These are phyloP conservation scores for Yamadazyma triangularis DNA, from an alignment of 1,139 yeast species.

Conservation along the genomic window DNA sequence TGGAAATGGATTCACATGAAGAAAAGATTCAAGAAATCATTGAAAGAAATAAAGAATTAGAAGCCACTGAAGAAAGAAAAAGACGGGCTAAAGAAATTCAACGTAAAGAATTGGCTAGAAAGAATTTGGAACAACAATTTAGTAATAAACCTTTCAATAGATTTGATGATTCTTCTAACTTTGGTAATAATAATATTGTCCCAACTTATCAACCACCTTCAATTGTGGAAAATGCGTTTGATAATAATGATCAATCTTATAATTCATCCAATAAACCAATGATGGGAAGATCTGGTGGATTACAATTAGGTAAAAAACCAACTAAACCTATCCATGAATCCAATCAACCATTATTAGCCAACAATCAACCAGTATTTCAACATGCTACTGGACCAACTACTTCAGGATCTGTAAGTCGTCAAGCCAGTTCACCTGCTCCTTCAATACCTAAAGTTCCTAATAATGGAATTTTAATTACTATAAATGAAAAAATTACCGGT, in stretches of 20 bases:
- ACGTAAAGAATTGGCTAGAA: slow-evolving; percentile 73
- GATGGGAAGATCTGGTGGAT: slow-evolving; percentile 59
- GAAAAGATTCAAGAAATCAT: slow-evolving; percentile 98
- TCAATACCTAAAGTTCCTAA: slow-evolving; percentile 41
- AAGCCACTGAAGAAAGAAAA: slow-evolving; percentile 95
- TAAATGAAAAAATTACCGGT: slow-evolving; percentile 76
- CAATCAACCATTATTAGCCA: slow-evolving; percentile 40
- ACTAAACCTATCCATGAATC: slow-evolving; percentile 20
- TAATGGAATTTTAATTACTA: slow-evolving; percentile 73
- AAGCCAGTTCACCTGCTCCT: slow-evolving; percentile 24
- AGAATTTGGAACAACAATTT: slow-evolving; percentile 35
- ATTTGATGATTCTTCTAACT: background rate
- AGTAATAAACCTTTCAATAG: background rate
- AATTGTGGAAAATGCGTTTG: slow-evolving; percentile 15
- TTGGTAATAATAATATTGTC: slow-evolving; percentile 4
- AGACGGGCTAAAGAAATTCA: slow-evolving; percentile 94
- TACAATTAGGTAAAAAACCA: slow-evolving; percentile 74
- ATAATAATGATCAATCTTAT: slow-evolving; percentile 5
- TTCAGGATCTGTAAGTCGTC: slow-evolving; percentile 16
- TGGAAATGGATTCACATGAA: slow-evolving; percentile 98
- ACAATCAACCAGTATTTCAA: slow-evolving; percentile 13
- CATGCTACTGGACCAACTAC: slow-evolving; percentile 3
- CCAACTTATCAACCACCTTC: slow-evolving; percentile 26
- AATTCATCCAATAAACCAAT: slow-evolving; percentile 25
- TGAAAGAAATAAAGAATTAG: slow-evolving; percentile 93